phyloP scores from a whole-genome alignment of 164 flowering plant genomes.

The Vitis rupestris region DNA sequence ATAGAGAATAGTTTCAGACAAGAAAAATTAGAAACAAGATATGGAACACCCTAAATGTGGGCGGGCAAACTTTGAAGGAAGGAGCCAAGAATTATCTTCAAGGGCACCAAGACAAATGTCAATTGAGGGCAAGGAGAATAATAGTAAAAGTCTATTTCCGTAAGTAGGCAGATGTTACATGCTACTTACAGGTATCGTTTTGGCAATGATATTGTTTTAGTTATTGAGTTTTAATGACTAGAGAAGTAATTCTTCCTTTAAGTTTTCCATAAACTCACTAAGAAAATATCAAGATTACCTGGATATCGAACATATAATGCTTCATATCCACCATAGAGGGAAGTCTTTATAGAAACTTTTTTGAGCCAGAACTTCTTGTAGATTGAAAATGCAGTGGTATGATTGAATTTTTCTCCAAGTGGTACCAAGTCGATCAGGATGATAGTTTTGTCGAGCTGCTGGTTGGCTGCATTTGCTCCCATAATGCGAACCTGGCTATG shows the following conservation, averaged over 20 bases:
- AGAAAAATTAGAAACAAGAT: not conserved
- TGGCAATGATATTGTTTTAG: too few relatives aligned
- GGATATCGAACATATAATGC: slow-evolving; percentile 59
- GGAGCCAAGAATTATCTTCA: not conserved
- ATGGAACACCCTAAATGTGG: not conserved
- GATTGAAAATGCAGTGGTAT: slow-evolving; percentile 29
- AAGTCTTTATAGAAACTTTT: slow-evolving; percentile 29
- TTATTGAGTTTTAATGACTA: not conserved
- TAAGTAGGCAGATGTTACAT: too few relatives aligned
- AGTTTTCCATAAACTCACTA: not conserved
- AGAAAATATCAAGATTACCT: slow-evolving; percentile 29
- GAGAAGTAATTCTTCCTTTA: not conserved
- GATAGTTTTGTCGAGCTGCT: slow-evolving; percentile 46
- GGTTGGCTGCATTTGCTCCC: slow-evolving; percentile 61
- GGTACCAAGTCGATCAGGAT: slow-evolving; percentile 61
- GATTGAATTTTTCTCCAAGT: slow-evolving; percentile 29
- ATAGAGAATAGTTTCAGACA: slow-evolving; percentile 12
- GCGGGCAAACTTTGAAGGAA: not conserved
- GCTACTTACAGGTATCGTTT: too few relatives aligned
- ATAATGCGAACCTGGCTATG: slow-evolving; percentile 59
- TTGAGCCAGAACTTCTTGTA: slow-evolving; percentile 51
- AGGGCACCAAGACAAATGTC: not conserved
- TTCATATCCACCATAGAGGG: slow-evolving; percentile 50
- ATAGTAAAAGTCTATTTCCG: not conserved
- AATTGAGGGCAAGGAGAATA: not conserved